These are phyloP conservation scores for Purshia tridentata DNA, from an alignment of 306 rosid species.

Conservation along the genomic window DNA sequence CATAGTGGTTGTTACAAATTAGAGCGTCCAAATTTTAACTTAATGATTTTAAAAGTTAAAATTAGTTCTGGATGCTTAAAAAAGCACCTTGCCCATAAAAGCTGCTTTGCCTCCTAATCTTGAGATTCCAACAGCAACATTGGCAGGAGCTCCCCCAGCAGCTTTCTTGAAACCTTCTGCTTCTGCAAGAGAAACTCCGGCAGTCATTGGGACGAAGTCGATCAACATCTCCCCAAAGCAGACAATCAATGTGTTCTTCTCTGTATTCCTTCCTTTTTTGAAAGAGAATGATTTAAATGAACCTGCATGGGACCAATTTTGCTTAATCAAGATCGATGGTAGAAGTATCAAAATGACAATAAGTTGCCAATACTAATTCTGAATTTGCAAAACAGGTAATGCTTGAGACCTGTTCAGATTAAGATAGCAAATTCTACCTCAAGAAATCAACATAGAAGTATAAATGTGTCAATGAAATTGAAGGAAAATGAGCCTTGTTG, in stretches of 20 bases:
- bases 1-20: no score
- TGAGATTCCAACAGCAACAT: constrained; percentile 84
- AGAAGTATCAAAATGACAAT: not conserved
- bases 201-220: constrained; percentile 64
- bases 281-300: constrained; percentile 19
- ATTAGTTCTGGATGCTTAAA: not conserved
- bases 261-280: constrained; percentile 10
- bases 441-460: not conserved
- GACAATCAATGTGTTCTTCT: constrained; percentile 41
- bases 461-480: not conserved
- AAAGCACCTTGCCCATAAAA: constrained; percentile 74
- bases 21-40: not conserved
- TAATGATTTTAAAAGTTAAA: not conserved
- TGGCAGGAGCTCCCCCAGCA: constrained; percentile 96
- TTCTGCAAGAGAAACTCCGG: constrained; percentile 82
- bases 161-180: constrained; percentile 82
- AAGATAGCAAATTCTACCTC: not conserved
- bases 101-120: constrained; percentile 79
- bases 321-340: not conserved
- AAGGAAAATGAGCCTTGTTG: not conserved
- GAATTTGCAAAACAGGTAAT: not conserved
- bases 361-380: not conserved
- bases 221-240: constrained; percentile 74
- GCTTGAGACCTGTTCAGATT: not conserved
- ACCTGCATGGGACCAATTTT: constrained; percentile 23